Conservation (phyloP, 192 early-diverging fungal genomes). For the Coemansia sp. region DNA sequence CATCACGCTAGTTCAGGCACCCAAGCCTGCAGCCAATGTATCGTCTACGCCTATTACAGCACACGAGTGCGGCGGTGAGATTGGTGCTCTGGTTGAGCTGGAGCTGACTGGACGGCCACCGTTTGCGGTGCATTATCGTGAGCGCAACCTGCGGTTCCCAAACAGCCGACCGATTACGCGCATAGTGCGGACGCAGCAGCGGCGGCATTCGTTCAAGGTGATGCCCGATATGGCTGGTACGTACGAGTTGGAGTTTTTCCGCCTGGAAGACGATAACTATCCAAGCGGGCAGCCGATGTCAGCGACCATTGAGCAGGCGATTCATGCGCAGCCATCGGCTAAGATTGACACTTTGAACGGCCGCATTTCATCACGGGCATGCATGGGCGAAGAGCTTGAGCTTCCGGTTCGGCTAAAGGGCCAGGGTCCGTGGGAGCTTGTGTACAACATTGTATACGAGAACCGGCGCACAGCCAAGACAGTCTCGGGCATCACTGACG, state of each 20-base stretch:
- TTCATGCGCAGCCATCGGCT: constrained; percentile 51
- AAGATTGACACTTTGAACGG: constrained; percentile 20
- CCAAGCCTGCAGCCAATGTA: constrained; percentile 25
- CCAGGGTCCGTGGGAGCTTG: constrained; percentile 56
- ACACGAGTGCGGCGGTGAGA: constrained; percentile 50
- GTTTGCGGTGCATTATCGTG: constrained; percentile 45
- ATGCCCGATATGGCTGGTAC: constrained; percentile 43
- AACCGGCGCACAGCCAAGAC: constrained; percentile 14
- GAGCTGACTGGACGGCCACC: constrained; percentile 48
- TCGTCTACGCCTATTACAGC: constrained; percentile 41
- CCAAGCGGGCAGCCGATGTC: constrained; percentile 41
- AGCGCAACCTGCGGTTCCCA: constrained; percentile 39
- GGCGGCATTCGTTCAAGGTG: constrained; percentile 28
- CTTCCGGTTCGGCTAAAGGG: constrained; percentile 57
- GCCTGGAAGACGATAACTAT: constrained; percentile 48
- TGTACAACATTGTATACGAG: constrained; percentile 35
- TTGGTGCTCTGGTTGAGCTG: constrained; percentile 41
- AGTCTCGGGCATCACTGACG: constrained; percentile 18
- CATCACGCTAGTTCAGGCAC: constrained; percentile 29
- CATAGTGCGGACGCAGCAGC: constrained; percentile 36
- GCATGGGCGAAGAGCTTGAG: constrained; percentile 28
- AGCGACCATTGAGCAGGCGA: constrained; percentile 18
- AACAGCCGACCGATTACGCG: constrained; percentile 21
- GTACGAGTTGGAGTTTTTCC: constrained; percentile 48
- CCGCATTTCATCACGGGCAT: constrained; percentile 11